Evolutionary conservation across 768 basidiomycete genomes (phyloP), one percentile per base, ranked within the genome.

Genomic region (Agaricus subrufescens): DNA sequence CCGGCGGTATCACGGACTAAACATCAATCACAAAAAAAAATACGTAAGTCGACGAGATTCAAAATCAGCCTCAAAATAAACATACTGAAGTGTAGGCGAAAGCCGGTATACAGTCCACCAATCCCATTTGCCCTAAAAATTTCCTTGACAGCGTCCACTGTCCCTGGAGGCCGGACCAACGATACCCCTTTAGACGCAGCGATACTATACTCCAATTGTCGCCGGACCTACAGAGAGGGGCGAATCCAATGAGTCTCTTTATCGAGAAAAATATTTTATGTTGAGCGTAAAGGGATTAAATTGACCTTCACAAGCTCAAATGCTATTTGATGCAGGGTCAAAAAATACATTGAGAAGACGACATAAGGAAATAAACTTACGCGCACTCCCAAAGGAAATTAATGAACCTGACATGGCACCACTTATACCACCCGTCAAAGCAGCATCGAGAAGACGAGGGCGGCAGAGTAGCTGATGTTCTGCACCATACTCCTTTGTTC

Each of bases 221-320:
- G 79, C 56, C 94, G 86, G 52, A 94, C 87, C 92, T 94, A 64
- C 29, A 38, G n/a, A 9, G 43, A 43, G 46, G 50, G 52, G 31
- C 25, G 56, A 53, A 52, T 29, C 39, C 30, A 37, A 51, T 58
- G 46, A 60, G 38, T 34, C 30, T 40, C 38, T 46, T 50, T 49
- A n/a, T 45, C 23, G 42, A 19, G 19, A 50, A 38, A 31, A 27
- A 3, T 27, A 40, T 29, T 39, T 25, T 34, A 27, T 6, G 27
- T 34, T 19, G 15, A 30, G 19, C 29, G 46, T 10, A 42, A 23
- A 43, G 34, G 48, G 34, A 55, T 14, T 57, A 6, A 27, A 58
- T 46, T 56, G 57, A 94, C 93, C 80, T 98, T 98, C 66, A 98
- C 92, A 39, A 98, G 87, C 70, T 98, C 94, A 65, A 98, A 98